Conservation (phyloP, 441 rosid genomes). For the Gossypium lobatum region DNA sequence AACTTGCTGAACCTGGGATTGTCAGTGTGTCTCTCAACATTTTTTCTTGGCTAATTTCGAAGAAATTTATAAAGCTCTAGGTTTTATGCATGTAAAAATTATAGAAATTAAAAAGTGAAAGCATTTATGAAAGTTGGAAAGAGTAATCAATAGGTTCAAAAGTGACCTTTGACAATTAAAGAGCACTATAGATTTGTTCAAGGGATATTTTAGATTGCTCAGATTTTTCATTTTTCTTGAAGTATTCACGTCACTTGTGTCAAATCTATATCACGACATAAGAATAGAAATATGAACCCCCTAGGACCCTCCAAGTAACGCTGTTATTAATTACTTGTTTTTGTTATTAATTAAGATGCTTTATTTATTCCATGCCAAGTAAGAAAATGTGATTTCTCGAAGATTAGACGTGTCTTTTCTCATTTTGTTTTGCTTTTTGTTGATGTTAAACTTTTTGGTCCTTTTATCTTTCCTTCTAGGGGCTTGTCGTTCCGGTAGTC, state of each 20-base stretch:
- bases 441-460: background rate
- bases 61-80: background rate
- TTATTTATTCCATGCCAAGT: background rate
- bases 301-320: background rate
- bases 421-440: background rate
- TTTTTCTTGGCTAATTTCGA: background rate
- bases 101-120: background rate
- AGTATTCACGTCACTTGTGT: background rate
- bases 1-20: background rate
- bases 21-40: background rate
- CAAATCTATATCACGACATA: background rate
- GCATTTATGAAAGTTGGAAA: background rate
- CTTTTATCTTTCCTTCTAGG: constrained; percentile 35
- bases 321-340: background rate
- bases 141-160: background rate
- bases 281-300: background rate
- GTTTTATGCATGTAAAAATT: background rate
- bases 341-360: background rate
- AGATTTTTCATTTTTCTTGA: background rate
- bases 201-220: background rate
- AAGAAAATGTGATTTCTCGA: background rate
- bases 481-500: constrained; percentile 93
- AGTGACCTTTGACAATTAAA: background rate
- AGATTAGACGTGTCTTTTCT: background rate
- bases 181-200: background rate